These are phyloP conservation scores for Coffea canephora DNA, from an alignment of 257 asterid genomes.

Conservation along the genomic window DNA sequence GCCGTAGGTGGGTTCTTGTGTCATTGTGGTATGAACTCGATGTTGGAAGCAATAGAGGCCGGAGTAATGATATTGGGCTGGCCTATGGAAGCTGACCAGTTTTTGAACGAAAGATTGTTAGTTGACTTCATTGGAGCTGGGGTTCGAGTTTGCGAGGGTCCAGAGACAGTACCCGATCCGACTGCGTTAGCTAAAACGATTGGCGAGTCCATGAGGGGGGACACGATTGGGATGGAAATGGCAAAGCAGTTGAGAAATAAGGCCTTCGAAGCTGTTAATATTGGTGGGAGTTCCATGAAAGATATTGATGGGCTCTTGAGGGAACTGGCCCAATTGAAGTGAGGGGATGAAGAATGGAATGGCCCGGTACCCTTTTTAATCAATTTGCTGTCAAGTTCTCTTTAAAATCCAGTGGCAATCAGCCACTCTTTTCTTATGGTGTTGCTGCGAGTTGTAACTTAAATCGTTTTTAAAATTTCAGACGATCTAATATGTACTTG, in stretches of 20 bases:
- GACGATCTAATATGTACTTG: too few species aligned
- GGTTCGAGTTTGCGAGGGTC: conserved; percentile 45
- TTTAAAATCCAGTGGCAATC: too few species aligned
- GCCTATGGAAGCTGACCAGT: conserved; percentile 97
- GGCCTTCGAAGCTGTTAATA: conserved; percentile 44
- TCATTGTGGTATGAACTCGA: conserved; percentile 89
- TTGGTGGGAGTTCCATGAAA: conserved; percentile 48
- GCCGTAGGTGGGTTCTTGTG: conserved; percentile 62
- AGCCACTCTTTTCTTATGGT: too few species aligned
- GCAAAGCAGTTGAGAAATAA: conserved; percentile 46
- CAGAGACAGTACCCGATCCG: conserved; percentile 49
- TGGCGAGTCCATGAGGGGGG: conserved; percentile 39
- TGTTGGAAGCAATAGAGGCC: conserved; percentile 44
- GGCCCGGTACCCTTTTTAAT: too few species aligned
- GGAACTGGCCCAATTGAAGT: conserved; percentile 21
- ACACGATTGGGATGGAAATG: conserved; percentile 25
- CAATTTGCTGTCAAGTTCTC: too few species aligned
- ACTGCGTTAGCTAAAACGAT: conserved; percentile 43
- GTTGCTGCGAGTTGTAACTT: too few species aligned
- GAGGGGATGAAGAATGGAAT: too few species aligned
- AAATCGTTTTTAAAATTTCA: too few species aligned
- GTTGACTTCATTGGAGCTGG: conserved; percentile 49
- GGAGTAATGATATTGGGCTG: conserved; percentile 73
- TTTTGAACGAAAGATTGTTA: conserved; percentile 43
- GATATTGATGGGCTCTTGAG: conserved; percentile 46